Evolutionary conservation across 345 rosid species (phyloP).

Genomic region (Eucalyptus regnans): DNA sequence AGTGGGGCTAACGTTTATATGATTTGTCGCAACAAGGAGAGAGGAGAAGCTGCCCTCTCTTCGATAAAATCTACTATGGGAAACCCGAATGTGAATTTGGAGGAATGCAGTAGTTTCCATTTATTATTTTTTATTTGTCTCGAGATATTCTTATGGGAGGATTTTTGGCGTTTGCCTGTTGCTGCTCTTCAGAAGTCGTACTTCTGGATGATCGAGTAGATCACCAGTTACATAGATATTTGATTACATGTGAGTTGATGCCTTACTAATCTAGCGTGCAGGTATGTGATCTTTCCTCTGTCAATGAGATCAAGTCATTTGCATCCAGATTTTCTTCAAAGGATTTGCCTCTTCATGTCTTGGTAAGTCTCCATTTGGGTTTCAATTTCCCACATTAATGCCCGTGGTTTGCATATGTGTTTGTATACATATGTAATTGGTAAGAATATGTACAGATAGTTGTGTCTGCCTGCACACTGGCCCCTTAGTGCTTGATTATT

Average conservation of each 20-base stretch:
- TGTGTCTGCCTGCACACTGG: background rate
- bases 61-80: conserved; percentile 57
- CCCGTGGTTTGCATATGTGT: background rate
- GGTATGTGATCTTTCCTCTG: conserved; percentile 84
- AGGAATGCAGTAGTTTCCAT: conserved; percentile 24
- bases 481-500: background rate
- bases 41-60: conserved; percentile 77
- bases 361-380: conserved; percentile 22
- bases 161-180: background rate
- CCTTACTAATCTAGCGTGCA: conserved; percentile 12
- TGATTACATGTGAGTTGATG: background rate
- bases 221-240: background rate
- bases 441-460: background rate
- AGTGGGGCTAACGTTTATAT: conserved; percentile 83
- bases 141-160: background rate
- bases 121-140: background rate
- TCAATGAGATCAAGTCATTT: conserved; percentile 64
- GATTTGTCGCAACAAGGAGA: conserved; percentile 72
- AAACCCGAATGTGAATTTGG: conserved; percentile 62
- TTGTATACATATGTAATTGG: background rate
- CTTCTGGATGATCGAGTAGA: background rate
- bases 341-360: conserved; percentile 60
- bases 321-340: conserved; percentile 62
- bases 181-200: background rate
- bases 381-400: background rate